Base-by-base conservation (phyloP, 208 protist species). In the Acanthamoeba sp. region DNA sequence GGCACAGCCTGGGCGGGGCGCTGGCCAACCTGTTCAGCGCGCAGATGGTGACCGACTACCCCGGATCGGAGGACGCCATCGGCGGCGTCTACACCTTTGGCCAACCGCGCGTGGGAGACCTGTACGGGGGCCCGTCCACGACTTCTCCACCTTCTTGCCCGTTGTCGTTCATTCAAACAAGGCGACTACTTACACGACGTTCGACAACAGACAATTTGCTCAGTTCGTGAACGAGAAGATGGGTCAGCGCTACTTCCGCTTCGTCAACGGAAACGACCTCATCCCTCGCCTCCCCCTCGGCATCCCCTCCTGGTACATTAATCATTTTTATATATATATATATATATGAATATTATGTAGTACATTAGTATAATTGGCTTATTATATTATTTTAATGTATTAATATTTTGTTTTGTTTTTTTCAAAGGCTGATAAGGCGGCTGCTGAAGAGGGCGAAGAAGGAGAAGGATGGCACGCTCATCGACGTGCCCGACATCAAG, bases 251-350 rank as follows among this genome's bases (percentile, higher is more conserved):
- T 71, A 50, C 36, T 91, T 91, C 48, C 24, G 84, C 4, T 91
- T 91, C 40, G 84, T 91, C 32, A 91, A 91, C 34, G 36, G 57
- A 6, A 91, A 91, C 34, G 84, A 91, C 34, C 29, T 91, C 84
- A 91, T 91, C 38, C 84, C 84, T 12, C 48, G 84, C 12, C 36
- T 91, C 5, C 84, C 84, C 1, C 57, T 91, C 7, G 84, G 84
- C 20, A 71, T 91, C 27, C 84, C 84, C 32, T 71, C 48, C 27
- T 91, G 84, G 84, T 71, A 36, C 52, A 16, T 29, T 18, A 12
- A 45, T 14, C 10, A 5, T 45, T 14, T 42, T 45, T 20, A 6
- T 38, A 38, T 71, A 38, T 36, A 16, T 71, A 29, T 71, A 38
- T 45, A 52, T 42, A 1, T 84, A 6, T 32, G 38, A 84, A 52